phyloP scores from a whole-genome alignment of 1,284 basidiomycete genomes.

The Tilletia caries region DNA sequence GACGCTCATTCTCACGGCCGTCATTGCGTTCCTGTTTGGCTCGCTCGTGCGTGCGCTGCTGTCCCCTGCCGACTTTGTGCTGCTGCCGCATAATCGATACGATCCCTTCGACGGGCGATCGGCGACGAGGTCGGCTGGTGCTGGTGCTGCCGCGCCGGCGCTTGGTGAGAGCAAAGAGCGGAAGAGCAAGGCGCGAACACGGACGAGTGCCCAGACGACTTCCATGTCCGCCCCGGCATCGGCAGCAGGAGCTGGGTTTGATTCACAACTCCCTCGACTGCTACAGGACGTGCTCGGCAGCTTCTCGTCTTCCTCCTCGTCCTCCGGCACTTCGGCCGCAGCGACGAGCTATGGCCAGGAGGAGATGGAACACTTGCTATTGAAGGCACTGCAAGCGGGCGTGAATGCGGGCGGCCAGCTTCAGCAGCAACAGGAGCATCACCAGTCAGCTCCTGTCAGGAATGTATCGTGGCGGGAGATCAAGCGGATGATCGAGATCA shows the following conservation, averaged over 20 bases:
- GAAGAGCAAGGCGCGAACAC: background rate
- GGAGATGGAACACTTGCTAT: background rate
- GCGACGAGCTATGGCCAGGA: background rate
- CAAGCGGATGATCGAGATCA: slow-evolving; percentile 24
- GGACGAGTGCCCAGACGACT: background rate
- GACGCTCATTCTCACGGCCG: slow-evolving; percentile 65
- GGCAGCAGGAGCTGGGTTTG: background rate
- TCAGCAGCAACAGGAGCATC: background rate
- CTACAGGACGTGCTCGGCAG: background rate
- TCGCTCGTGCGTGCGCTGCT: slow-evolving; percentile 81
- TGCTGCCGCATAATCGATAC: slow-evolving; percentile 25
- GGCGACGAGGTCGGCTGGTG: background rate
- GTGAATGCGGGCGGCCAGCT: background rate
- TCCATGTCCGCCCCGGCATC: background rate
- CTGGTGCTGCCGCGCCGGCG: background rate
- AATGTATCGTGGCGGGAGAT: slow-evolving; percentile 21
- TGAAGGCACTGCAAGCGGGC: slow-evolving; percentile 5
- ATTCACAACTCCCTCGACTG: background rate
- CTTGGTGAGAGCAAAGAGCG: background rate
- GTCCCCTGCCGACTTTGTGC: slow-evolving; percentile 83
- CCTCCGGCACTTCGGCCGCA: background rate
- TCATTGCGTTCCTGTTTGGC: slow-evolving; percentile 86
- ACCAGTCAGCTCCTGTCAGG: background rate
- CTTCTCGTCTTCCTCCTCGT: background rate
- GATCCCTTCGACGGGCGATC: slow-evolving; percentile 4